Evolutionary conservation across 768 basidiomycete genomes (phyloP), one percentile per base, ranked within the genome.

Genomic region (Mycena amicta): DNA sequence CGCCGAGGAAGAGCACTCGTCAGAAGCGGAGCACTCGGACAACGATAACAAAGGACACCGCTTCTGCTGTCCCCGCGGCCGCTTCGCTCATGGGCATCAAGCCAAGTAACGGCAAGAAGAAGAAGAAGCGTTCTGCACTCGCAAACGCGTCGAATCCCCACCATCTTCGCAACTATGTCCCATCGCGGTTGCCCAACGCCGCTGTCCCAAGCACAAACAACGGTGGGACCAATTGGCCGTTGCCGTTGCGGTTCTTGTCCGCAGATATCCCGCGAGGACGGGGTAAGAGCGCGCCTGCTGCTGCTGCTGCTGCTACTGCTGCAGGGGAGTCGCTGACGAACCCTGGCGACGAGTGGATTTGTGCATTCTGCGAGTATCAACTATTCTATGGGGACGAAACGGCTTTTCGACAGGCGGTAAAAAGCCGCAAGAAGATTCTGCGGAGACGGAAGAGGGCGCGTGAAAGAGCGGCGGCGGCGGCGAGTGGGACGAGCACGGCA

Each of bases 91-190:
- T 50, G 61, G 67, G 51, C 49, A 58, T 50, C 62, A 78, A 75
- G 65, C 59, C 71, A 47, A 71, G 73, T 58, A 70, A 65, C 33
- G 68, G 72, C 25, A 95, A 93, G 83, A 95, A 93, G 83, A 95
- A 95, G 84, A 98, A 97, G 86, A 98, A 97, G 76, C 84, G 93
- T 50, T 89, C 89, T 50, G 89, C 89, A 4, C 79, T 93, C 29
- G 93, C 94, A 45, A 96, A 97, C 71, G 93, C 93, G 45, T 90
- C 92, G 52, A 97, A 98, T 69, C 95, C 93, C 3, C 96, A 98
- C 74, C 95, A 97, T 75, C 81, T 95, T 57, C 82, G 90, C 68
- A 98, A 98, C 77, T 98, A 95, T 75, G 85, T 95, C 43, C 92
- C 93, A 16, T 94, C 93, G 43, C 81, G 92, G 16, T 75, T 93